Base-by-base conservation (phyloP, 2,329 filamentous ascomycete genomes). In the Diplodia sapinea region DNA sequence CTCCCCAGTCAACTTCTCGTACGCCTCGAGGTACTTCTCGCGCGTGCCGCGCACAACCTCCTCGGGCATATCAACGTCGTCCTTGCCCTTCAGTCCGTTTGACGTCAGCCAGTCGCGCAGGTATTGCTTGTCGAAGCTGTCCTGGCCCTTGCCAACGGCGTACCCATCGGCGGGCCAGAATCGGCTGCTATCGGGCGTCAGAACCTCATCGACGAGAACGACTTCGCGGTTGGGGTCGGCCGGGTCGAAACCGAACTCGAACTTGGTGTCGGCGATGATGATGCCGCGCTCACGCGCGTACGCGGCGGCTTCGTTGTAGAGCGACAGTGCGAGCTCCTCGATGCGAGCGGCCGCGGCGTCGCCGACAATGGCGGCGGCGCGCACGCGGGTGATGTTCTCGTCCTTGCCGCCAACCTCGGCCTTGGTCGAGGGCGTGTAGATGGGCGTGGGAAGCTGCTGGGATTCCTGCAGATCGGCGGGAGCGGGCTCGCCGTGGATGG, bases 371-470 rank as follows among this genome's bases (percentile, higher is more conserved):
- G 84, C 80, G 63, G 79, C 80, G 7, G 86, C 87, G 29, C n/a
- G 61, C 51, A 40, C 87, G 80, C 65, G 59, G 17, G 50, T 49
- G 72, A 97, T 96, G 81, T 97, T 97, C 80, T 94, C 91, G 77
- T 97, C 89, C 76, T 95, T 89, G 71, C 88, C 82, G 31, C 93
- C 93, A 38, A 86, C 82, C 73, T 91, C 89, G 1, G 93, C 93
- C 83, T 97, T 97, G 13, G 93, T 96, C 73, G 87, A 91, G 0
- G 93, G 93, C 31, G 92, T 94, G 79, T 89, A 91, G 70, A 96
- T 86, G 23, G 92, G 87, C 40, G 81, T 80, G 54, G 88, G 87
- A 71, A 96, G 86, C 69, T 86, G 86, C 77, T 91, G 84, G 73
- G 88, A 92, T 78, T 91, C 90, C 74, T 84, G 79, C 70, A 97